Base-by-base conservation (phyloP, 306 rosid species). In the Herpetospermum pedunculosum region DNA sequence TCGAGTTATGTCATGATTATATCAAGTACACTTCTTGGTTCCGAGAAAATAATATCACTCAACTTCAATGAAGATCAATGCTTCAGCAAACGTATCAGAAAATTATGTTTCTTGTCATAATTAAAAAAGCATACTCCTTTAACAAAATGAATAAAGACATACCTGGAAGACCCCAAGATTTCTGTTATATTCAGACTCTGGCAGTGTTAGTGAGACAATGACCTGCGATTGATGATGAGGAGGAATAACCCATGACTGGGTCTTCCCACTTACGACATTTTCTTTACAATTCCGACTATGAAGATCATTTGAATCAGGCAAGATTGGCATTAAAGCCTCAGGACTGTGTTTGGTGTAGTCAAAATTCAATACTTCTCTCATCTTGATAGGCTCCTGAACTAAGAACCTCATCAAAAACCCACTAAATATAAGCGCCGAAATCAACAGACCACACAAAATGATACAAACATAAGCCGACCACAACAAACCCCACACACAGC, bases 91-190 rank as follows among this genome's bases (percentile, higher is more conserved):
- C 35, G 16, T 2, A 44, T 47, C 23, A 18, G 59, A 49, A 70
- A 26, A 32, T 26, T 8, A 70, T 8, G n/a, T 5, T 18, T 29
- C 43, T 46, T 28, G 75, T 11, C 52, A 44, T 29, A 44, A 47
- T 48, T 14, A 3, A 26, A 70, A 47, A 8, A n/a, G 15, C 23
- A 70, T 70, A 70, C 15, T 16, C 26, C 47, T 18, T 29, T 48
- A 11, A n/a, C 49, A 32, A 19, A 30, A 83, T 71, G 2, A 49
- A 32, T 23, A 63, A 76, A 55, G 18, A 49, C 77, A 65, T 80
- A 86, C 96, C 96, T 87, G 98, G 78, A 93, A 93, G 35, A 88
- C 41, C 73, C 97, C 98, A 19, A 93, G 93, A 77, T 87, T 89
- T 84, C 81, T 81, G 84, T 93, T 90, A 75, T 87, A 90, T 77